Conservation (phyloP, 352 stramenopile genomes). For the Aphanomyces stellatus region DNA sequence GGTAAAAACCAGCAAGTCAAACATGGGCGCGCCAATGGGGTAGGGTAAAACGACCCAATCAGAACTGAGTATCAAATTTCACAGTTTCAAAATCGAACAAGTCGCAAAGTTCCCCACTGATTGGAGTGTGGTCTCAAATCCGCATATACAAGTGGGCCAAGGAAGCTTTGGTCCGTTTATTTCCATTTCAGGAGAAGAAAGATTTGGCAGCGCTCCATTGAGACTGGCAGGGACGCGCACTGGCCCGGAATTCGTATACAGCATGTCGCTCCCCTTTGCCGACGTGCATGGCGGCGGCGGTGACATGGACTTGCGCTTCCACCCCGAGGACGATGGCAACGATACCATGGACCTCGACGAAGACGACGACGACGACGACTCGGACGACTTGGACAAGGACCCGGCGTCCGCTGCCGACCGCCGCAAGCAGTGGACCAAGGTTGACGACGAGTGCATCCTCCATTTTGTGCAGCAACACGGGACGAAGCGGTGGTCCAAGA, state of each 20-base stretch:
- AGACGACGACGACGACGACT: conserved; percentile 18
- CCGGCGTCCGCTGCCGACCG: conserved; percentile 24
- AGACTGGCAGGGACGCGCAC: background rate
- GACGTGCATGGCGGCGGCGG: background rate
- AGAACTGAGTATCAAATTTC: conserved; percentile 3
- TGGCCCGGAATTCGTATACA: background rate
- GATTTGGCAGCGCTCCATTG: background rate
- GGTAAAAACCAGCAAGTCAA: conserved; percentile 18
- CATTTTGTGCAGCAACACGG: conserved; percentile 62
- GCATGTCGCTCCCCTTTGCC: conserved; percentile 9
- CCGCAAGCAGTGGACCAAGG: conserved; percentile 47
- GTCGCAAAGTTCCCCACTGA: conserved; percentile 1
- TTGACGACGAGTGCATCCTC: conserved; percentile 60
- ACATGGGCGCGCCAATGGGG: background rate
- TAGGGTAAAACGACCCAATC: conserved; percentile 10
- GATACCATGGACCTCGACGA: conserved; percentile 11
- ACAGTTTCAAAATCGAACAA: background rate
- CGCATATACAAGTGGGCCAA: background rate
- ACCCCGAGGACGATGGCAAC: background rate
- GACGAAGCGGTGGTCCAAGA: conserved; percentile 88
- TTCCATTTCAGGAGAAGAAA: background rate
- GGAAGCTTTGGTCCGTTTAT: background rate
- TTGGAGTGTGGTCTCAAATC: background rate
- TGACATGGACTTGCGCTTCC: background rate
- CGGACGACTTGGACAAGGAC: conserved; percentile 11